A percentile compares a stretch with the other conserved stretches of the same genome.
Evolutionary conservation across 2,329 filamentous ascomycete genomes (phyloP).

Genomic region (Albophoma yamanashiensis): DNA sequence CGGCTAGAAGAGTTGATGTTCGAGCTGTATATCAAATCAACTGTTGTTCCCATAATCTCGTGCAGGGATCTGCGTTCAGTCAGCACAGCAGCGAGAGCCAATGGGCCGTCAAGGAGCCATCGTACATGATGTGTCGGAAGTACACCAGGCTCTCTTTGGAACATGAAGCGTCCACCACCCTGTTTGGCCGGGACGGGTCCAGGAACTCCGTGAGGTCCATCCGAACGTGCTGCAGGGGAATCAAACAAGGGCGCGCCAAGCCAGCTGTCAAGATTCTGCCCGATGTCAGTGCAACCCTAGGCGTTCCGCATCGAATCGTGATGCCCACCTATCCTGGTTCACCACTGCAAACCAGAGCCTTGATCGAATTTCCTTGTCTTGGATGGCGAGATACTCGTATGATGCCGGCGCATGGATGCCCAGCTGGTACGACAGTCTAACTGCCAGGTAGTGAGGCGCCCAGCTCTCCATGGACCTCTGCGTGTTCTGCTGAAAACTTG

Average conservation of each 20-base stretch:
- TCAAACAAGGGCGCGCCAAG: slow-evolving; percentile 10
- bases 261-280: slow-evolving; percentile 9
- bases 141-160: slow-evolving; percentile 6
- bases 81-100: background rate
- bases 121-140: slow-evolving; percentile 10
- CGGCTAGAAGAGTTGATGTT: slow-evolving; percentile 8
- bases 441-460: slow-evolving; percentile 17
- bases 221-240: slow-evolving; percentile 6
- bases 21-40: slow-evolving; percentile 10
- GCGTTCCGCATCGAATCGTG: background rate
- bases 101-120: background rate
- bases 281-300: background rate
- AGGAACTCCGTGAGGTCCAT: slow-evolving; percentile 3
- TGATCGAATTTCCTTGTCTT: slow-evolving; percentile 15
- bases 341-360: slow-evolving; percentile 19
- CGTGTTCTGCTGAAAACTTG: slow-evolving; percentile 22
- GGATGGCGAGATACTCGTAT: slow-evolving; percentile 10
- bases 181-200: background rate
- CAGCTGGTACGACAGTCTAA: slow-evolving; percentile 21
- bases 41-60: slow-evolving; percentile 8
- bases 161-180: background rate
- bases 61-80: slow-evolving; percentile 7
- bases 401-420: slow-evolving; percentile 20
- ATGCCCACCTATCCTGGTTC: slow-evolving; percentile 15
- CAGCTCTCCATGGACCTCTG: slow-evolving; percentile 21